phyloP scores from a whole-genome alignment of 2,329 filamentous ascomycete species.

The Ophiostoma fasciatum region DNA sequence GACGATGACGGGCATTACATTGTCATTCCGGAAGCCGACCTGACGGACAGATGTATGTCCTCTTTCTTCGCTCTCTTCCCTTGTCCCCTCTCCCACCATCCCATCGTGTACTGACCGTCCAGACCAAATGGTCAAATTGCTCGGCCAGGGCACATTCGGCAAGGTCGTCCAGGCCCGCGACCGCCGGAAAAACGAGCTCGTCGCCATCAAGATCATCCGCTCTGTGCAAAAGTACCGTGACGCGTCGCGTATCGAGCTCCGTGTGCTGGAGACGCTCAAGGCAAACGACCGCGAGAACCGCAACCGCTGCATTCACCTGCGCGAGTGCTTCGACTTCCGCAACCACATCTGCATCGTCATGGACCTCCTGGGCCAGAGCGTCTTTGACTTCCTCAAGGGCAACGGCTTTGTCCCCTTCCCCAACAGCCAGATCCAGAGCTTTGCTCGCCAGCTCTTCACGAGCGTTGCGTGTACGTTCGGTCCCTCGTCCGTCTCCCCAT shows the following conservation, averaged over 20 bases:
- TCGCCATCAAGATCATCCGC: constrained; percentile 95
- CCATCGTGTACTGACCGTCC: too few relatives aligned
- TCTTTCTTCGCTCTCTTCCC: neutral
- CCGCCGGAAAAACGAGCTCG: constrained; percentile 56
- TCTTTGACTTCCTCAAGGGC: constrained; percentile 95
- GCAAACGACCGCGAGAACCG: constrained; percentile 84
- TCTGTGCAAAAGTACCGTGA: constrained; percentile 98
- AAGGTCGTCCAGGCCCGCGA: constrained; percentile 94
- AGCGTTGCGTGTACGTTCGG: constrained; percentile 78
- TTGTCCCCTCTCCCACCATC: too few relatives aligned
- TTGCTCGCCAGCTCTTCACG: constrained; percentile 91
- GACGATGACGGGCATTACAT: constrained; percentile 97
- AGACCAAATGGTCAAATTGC: constrained; percentile 80
- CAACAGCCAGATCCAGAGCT: constrained; percentile 95
- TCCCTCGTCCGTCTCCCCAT: neutral
- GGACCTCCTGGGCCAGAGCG: constrained; percentile 76
- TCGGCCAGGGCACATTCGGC: constrained; percentile 94
- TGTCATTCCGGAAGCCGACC: constrained; percentile 68
- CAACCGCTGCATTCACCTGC: constrained; percentile 91
- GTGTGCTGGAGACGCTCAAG: constrained; percentile 80
- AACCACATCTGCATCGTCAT: constrained; percentile 86
- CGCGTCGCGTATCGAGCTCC: constrained; percentile 83
- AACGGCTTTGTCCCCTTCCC: constrained; percentile 95
- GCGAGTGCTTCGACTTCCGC: constrained; percentile 93
- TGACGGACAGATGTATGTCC: constrained; percentile 78